Evolutionary conservation across 176 grass and related monocot genomes (phyloP).

Genomic region (Eleusine indica): DNA sequence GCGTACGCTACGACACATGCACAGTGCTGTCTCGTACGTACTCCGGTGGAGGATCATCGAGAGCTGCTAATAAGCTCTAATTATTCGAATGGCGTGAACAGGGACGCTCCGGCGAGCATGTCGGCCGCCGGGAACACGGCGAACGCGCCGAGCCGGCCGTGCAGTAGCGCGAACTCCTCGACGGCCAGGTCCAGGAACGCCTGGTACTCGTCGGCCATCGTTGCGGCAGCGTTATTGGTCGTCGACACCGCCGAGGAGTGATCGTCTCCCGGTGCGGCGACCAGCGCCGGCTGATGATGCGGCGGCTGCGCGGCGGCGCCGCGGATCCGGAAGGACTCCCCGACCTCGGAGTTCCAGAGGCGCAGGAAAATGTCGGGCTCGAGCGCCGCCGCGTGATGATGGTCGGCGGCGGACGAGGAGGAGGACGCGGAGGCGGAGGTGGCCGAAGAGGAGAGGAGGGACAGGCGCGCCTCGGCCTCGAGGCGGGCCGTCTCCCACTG

Average conservation of each 20-base stretch:
- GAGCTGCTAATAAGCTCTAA: background rate
- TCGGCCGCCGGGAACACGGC: slow-evolving; percentile 47
- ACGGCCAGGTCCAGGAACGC: slow-evolving; percentile 69
- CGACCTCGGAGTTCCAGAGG: slow-evolving; percentile 92
- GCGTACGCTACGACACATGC: slow-evolving; percentile 38
- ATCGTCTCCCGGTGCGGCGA: background rate
- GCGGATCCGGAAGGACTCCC: slow-evolving; percentile 64
- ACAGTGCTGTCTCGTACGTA: background rate
- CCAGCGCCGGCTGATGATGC: background rate
- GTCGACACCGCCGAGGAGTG: slow-evolving; percentile 67
- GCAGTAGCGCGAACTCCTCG: slow-evolving; percentile 68
- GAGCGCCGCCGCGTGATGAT: background rate
- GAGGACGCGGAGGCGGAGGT: slow-evolving; percentile 42
- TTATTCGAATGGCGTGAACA: slow-evolving; percentile 75
- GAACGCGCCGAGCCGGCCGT: slow-evolving; percentile 48
- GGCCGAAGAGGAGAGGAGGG: slow-evolving; percentile 52
- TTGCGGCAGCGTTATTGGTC: slow-evolving; percentile 22
- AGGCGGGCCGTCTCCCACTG: slow-evolving; percentile 90
- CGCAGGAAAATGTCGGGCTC: slow-evolving; percentile 79
- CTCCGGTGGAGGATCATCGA: background rate
- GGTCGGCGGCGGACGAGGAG: slow-evolving; percentile 25
- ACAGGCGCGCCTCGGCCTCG: slow-evolving; percentile 89
- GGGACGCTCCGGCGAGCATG: slow-evolving; percentile 46
- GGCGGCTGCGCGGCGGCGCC: background rate
- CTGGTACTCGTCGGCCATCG: slow-evolving; percentile 69